Evolutionary conservation across 257 asterid genomes (phyloP).

Genomic region (Nemophila menziesii): DNA sequence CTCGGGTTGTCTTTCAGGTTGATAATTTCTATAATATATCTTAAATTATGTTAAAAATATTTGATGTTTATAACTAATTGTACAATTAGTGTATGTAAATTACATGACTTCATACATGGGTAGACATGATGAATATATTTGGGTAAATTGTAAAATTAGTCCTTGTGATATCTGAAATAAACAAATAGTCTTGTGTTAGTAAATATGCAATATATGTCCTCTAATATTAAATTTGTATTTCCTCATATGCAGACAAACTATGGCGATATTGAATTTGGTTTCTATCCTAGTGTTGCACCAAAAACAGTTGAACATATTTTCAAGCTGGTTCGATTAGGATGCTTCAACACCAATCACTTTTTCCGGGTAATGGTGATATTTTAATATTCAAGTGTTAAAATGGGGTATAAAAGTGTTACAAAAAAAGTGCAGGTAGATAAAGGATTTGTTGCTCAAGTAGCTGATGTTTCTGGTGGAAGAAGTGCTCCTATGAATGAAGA

Average conservation of each 20-base stretch:
- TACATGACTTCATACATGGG: too few species aligned
- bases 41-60: too few species aligned
- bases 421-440: constrained; percentile 56
- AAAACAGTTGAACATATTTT: constrained; percentile 83
- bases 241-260: constrained; percentile 31
- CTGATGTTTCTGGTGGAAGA: constrained; percentile 90
- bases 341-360: constrained; percentile 89
- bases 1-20: constrained; percentile 31
- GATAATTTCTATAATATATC: not conserved
- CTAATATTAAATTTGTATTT: too few species aligned
- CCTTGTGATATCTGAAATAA: too few species aligned
- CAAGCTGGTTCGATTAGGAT: constrained; percentile 84
- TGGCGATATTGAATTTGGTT: constrained; percentile 34
- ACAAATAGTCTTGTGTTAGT: too few species aligned
- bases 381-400: constrained; percentile 1
- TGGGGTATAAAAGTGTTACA: constrained; percentile 13
- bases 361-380: constrained; percentile 54
- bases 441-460: constrained; percentile 98
- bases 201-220: too few species aligned
- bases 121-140: too few species aligned
- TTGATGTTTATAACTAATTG: too few species aligned
- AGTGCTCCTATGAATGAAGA: constrained; percentile 81
- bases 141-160: too few species aligned
- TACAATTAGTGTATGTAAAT: too few species aligned
- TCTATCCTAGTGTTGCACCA: constrained; percentile 36